phyloP scores from a whole-genome alignment of 108 stramenopile genomes.

The Skeletonema costatum region DNA sequence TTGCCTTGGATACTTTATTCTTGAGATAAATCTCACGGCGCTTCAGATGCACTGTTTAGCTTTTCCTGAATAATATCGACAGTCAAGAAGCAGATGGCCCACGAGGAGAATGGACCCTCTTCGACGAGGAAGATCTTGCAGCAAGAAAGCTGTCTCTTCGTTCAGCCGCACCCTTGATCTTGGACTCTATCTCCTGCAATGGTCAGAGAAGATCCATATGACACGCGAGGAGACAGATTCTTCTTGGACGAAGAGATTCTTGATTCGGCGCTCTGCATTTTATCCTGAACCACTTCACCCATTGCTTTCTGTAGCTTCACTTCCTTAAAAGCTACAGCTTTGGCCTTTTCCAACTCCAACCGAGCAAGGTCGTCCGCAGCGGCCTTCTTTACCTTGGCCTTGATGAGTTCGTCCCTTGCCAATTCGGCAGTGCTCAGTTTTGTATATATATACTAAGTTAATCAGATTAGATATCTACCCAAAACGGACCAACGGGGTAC shows the following conservation, averaged over 20 bases:
- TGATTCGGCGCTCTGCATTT: slow-evolving; percentile 6
- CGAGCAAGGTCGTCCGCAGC: not conserved
- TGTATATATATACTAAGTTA: too few relatives aligned
- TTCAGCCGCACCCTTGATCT: not conserved
- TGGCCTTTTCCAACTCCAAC: not conserved
- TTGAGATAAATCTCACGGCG: slow-evolving; percentile 21
- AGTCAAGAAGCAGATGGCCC: not conserved
- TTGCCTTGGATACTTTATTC: slow-evolving; percentile 17
- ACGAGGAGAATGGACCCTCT: not conserved
- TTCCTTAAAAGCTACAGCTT: slow-evolving; percentile 2
- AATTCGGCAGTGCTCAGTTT: slow-evolving; percentile 4
- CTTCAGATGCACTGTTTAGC: slow-evolving; percentile 17
- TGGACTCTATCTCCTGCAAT: not conserved
- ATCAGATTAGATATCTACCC: too few relatives aligned
- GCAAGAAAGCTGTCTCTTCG: not conserved
- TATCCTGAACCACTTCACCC: slow-evolving; percentile 5
- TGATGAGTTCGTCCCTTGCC: slow-evolving; percentile 4
- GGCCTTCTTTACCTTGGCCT: slow-evolving; percentile 3
- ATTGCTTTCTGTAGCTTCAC: slow-evolving; percentile 2
- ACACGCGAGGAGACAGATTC: not conserved
- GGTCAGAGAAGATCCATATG: not conserved
- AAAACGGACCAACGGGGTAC: too few relatives aligned
- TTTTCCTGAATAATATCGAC: not conserved
- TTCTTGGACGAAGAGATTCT: not conserved
- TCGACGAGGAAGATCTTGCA: not conserved